Evolutionary conservation across 2,329 filamentous ascomycete genomes (phyloP).

Genomic region (Thielaviopsis cerberus): DNA sequence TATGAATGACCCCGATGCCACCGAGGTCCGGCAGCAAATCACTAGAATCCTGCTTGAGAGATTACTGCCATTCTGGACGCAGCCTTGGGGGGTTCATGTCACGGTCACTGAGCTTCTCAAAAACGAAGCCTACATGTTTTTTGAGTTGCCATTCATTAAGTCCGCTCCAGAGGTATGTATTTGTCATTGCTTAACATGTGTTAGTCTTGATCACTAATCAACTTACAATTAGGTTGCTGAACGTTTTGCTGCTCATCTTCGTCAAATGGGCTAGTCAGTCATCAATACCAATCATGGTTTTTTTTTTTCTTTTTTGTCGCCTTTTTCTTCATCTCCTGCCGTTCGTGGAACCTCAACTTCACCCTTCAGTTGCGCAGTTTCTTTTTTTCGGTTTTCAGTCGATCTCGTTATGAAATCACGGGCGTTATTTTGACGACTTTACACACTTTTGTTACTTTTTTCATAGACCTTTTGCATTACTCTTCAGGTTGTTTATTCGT

Average conservation of each 20-base stretch:
- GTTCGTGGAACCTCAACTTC: neutral
- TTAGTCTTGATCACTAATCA: neutral
- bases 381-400: neutral
- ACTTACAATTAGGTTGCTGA: constrained; percentile 17
- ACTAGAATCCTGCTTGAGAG: constrained; percentile 76
- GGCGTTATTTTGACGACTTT: neutral
- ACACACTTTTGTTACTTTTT: neutral
- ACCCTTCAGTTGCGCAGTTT: neutral
- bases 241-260: constrained; percentile 18
- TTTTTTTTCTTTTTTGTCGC: neutral
- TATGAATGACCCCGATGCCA: constrained; percentile 53
- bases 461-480: constrained; percentile 4
- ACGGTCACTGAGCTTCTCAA: constrained; percentile 79
- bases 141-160: constrained; percentile 83
- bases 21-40: constrained; percentile 75
- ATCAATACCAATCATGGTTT: neutral
- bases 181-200: neutral
- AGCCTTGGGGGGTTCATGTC: constrained; percentile 86
- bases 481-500: constrained; percentile 9
- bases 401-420: neutral
- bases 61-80: constrained; percentile 71
- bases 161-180: constrained; percentile 58
- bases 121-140: constrained; percentile 75
- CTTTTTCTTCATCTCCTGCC: neutral
- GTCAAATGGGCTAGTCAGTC: constrained; percentile 1